Evolutionary conservation across 2,329 filamentous ascomycete species (phyloP), one percentile per base, ranked within the genome.

Genomic region (Laburnicola sp.): DNA sequence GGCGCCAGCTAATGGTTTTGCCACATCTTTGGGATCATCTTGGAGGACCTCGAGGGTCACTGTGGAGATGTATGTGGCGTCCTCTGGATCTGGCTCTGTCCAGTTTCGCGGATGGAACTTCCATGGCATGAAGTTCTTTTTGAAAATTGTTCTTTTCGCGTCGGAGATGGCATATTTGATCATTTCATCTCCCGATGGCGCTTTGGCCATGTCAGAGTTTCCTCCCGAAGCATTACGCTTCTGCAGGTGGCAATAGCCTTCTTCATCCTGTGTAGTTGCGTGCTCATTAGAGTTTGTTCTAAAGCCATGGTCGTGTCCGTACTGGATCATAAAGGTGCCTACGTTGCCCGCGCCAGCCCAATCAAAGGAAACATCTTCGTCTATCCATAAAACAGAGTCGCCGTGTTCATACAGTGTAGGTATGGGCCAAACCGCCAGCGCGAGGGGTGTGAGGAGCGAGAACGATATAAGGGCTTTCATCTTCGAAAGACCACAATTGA

Each of bases 121-220:
- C 89, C 89, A 94, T 0, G 90, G 89, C 11, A 90, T 81, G 55
- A 92, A 85, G 60, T 82, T 84, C 51, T 86, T 76, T 25, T 81
- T 74, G 71, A 91, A 88, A 49, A 93, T 83, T 50, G 80, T 82
- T 23, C 79, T 71, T 57, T 86, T 75, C 7, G 86, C 79, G 40
- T 87, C 81, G 22, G 74, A 59, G 28, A 81, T 75, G 6, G 79
- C 78, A 49, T 71, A 74, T 22, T 75, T 65, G 11, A 81, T 59
- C 8, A 81, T 75, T 72, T 70, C 60, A 6, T 82, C 73, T 54
- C 83, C 81, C 11, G 80, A 76, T 2, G 79, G 43, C 34, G 48
- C 45, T 46, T 49, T 39, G 3, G 38, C 42, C 6, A 35, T 49
- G 7, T 34, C 16, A 10, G 26, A 25, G 2, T 31, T 10, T 9